Evolutionary conservation across 495 filamentous ascomycete species (phyloP), one percentile per base, ranked within the genome.

Genomic region (Penicillium coprophilum): DNA sequence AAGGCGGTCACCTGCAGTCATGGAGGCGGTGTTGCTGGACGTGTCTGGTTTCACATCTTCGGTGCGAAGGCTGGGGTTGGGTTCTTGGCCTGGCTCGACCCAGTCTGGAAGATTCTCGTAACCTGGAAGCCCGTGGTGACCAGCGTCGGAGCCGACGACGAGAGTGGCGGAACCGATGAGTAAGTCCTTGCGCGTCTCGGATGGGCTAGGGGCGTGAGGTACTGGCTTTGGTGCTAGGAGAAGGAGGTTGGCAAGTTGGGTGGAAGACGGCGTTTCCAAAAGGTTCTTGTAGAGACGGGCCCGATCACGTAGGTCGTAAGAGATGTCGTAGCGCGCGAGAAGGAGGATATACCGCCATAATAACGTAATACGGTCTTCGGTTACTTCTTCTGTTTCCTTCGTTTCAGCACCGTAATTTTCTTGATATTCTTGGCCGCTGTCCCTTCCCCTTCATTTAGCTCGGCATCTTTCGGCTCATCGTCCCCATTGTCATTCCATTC

Each of bases 161-260:
- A 98, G 81, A 32, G 90, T 90, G 5, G 92, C 84, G 4, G 89
- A 92, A 19, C 94, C 94, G 3, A 98, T 78, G 0, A 84, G 77
- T 23, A 90, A 87, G 20, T 84, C 87, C 47, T 86, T 87, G 7
- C 91, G 80, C 3, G 83, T 85, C 54, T 92, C 90, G 2, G 88
- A 91, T 4, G 94, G 93, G 53, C 87, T 93, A 0, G 91, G 89
- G 0, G 87, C 83, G 45, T 94, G 88, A 1, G 94, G 94, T 0
- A 92, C 91, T 0, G 94, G 93, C 67, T 98, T 98, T 0, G 94
- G 94, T 2, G 94, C 94, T 0, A 97, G 81, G 0, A 98, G 85
- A 60, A 97, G 85, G 4, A 98, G 79, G 8, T 86, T 92, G 15
- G 94, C 94, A 15, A 98, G 83, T 65, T 96, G 90, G 0, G 88